A percentile compares a stretch with the other conserved stretches of the same genome.
Conservation (phyloP, 75 land plant species). For the Cupressus sempervirens region DNA sequence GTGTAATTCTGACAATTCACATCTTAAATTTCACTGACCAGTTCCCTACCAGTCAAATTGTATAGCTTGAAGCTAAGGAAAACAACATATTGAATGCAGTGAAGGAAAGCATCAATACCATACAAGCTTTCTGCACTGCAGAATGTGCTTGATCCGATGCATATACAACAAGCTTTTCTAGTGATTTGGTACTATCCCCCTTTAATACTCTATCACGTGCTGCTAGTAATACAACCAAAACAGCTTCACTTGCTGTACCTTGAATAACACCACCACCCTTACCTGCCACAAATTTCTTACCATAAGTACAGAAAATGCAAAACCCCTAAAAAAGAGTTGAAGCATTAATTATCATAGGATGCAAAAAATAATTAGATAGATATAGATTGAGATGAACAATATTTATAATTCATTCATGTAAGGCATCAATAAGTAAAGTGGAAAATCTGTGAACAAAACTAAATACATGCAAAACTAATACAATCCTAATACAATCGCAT, state of each 20-base stretch:
- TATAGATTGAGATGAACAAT: not conserved
- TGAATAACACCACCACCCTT: slow-evolving; percentile 93
- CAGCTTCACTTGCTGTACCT: slow-evolving; percentile 92
- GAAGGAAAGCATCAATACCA: slow-evolving; percentile 32
- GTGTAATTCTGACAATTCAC: not conserved
- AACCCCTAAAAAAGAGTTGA: not conserved
- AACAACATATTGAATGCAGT: not conserved
- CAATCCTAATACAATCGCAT: not conserved
- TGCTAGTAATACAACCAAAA: slow-evolving; percentile 71
- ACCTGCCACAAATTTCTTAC: slow-evolving; percentile 15
- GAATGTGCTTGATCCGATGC: slow-evolving; percentile 87
- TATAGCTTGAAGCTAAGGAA: not conserved
- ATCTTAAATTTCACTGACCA: not conserved
- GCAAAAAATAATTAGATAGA: not conserved
- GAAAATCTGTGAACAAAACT: not conserved
- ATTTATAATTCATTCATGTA: not conserved
- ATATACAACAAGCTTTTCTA: slow-evolving; percentile 73
- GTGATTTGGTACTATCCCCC: slow-evolving; percentile 34
- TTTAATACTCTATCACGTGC: slow-evolving; percentile 66
- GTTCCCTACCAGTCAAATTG: not conserved
- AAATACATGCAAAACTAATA: not conserved
- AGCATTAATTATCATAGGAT: not conserved
- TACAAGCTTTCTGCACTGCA: slow-evolving; percentile 69
- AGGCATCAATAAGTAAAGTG: not conserved
- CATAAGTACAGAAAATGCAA: not conserved